Evolutionary conservation across 2,329 filamentous ascomycete genomes (phyloP).

Genomic region (Leptographium procerum): DNA sequence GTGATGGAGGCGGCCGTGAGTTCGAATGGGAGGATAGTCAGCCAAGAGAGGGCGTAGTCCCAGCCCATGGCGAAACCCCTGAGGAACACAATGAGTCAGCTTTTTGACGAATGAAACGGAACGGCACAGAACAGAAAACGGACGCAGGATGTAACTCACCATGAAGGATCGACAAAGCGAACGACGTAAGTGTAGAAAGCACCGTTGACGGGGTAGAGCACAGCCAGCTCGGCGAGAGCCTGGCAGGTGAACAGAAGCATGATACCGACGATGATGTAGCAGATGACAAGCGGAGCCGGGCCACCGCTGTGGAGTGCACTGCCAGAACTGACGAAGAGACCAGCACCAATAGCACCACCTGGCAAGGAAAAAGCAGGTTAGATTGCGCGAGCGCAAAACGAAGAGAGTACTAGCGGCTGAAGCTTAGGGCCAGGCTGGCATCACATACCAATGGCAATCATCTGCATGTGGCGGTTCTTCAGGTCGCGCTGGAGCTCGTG

Average conservation of each 20-base stretch:
- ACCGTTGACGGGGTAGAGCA: constrained; percentile 48
- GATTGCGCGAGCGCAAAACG: neutral
- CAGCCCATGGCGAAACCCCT: constrained; percentile 42
- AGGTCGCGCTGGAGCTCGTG: constrained; percentile 24
- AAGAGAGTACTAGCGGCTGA: too few relatives aligned
- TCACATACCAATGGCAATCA: constrained; percentile 32
- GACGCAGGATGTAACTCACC: constrained; percentile 22
- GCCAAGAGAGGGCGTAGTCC: constrained; percentile 39
- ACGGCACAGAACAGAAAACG: too few relatives aligned
- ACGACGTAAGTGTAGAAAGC: constrained; percentile 51
- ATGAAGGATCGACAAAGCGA: constrained; percentile 49
- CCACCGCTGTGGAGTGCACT: constrained; percentile 48
- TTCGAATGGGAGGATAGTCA: constrained; percentile 41
- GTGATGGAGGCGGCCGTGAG: constrained; percentile 42
- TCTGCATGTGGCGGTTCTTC: constrained; percentile 30
- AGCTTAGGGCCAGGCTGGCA: neutral
- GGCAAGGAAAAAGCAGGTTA: neutral
- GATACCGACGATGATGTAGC: constrained; percentile 43
- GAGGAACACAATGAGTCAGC: neutral
- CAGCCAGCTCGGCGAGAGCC: constrained; percentile 48
- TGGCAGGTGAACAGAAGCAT: constrained; percentile 49
- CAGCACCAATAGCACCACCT: constrained; percentile 36
- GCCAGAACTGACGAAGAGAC: constrained; percentile 61
- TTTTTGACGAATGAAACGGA: neutral
- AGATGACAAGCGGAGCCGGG: constrained; percentile 36